phyloP scores from a whole-genome alignment of 352 stramenopile species.

The Ophiocytium majus region DNA sequence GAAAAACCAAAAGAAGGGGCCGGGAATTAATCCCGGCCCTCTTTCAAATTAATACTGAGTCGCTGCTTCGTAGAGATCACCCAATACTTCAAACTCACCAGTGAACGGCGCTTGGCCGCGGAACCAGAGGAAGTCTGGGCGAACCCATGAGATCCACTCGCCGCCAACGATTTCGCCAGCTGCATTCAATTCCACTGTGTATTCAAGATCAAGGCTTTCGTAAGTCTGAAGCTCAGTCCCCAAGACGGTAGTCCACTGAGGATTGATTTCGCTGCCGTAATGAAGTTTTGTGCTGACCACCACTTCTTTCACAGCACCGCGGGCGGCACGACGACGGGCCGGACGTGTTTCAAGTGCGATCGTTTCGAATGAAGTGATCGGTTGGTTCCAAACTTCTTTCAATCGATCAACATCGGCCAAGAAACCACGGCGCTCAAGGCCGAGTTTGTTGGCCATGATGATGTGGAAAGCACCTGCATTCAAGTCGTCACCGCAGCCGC shows the following conservation, averaged over 20 bases:
- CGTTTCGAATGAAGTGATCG: background rate
- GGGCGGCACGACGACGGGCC: background rate
- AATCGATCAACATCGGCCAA: background rate
- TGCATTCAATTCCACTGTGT: background rate
- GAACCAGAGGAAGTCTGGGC: background rate
- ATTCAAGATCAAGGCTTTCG: background rate
- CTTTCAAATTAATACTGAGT: too few relatives aligned
- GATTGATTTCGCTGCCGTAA: background rate
- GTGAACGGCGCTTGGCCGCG: background rate
- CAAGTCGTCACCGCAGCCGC: background rate
- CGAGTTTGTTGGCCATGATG: background rate
- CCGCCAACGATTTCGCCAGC: background rate
- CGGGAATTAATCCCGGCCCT: background rate
- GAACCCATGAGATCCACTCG: background rate
- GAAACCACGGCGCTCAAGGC: background rate
- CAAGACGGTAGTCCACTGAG: background rate
- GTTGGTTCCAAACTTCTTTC: background rate
- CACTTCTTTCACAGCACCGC: background rate
- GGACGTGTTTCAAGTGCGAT: background rate
- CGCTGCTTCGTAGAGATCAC: too few relatives aligned
- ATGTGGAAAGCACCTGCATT: slow-evolving; percentile 15
- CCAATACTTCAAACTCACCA: too few relatives aligned
- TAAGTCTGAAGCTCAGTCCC: background rate
- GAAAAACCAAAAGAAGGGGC: slow-evolving; percentile 1
- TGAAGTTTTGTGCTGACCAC: background rate